These are phyloP conservation scores for Rhodotorula sp. DNA, from an alignment of 1,284 basidiomycete species.

Conservation along the genomic window DNA sequence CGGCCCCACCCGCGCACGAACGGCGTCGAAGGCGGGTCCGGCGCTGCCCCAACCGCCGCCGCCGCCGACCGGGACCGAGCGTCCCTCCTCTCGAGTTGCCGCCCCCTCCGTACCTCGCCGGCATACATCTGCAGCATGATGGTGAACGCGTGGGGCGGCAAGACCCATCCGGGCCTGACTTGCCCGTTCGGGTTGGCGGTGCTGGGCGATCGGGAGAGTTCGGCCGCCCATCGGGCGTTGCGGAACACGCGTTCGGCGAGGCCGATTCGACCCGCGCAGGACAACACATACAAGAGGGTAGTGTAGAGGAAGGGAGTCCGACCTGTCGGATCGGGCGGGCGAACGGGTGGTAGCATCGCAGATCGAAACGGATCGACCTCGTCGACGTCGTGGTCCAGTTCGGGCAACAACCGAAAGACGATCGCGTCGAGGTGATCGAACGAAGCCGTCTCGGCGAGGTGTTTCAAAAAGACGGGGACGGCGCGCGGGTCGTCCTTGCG, in stretches of 20 bases:
- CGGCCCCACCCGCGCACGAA: conserved; percentile 36
- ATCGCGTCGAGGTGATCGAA: conserved; percentile 21
- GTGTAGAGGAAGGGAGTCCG: conserved; percentile 51
- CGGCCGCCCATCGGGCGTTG: conserved; percentile 36
- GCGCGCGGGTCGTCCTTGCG: conserved; percentile 9
- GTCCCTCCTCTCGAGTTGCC: conserved; percentile 10
- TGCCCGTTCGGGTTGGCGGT: conserved; percentile 54
- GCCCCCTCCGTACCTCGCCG: conserved; percentile 40
- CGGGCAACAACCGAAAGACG: conserved; percentile 34
- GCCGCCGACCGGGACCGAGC: not conserved
- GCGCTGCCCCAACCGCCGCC: not conserved
- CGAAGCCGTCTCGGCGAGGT: not conserved
- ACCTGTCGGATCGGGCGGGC: conserved; percentile 12
- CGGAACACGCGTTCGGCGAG: conserved; percentile 60
- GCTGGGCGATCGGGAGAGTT: conserved; percentile 59
- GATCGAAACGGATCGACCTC: not conserved
- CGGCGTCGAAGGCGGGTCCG: not conserved
- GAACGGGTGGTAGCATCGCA: not conserved
- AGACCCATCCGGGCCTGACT: conserved; percentile 54
- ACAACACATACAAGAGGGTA: conserved; percentile 60
- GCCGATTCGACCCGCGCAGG: conserved; percentile 59
- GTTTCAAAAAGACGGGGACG: conserved; percentile 12
- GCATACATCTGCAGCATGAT: conserved; percentile 66
- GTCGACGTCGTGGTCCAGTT: conserved; percentile 22
- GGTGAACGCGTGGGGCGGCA: conserved; percentile 67